Conservation (phyloP, 2,329 filamentous ascomycete species). For the Cryphonectria japonica region DNA sequence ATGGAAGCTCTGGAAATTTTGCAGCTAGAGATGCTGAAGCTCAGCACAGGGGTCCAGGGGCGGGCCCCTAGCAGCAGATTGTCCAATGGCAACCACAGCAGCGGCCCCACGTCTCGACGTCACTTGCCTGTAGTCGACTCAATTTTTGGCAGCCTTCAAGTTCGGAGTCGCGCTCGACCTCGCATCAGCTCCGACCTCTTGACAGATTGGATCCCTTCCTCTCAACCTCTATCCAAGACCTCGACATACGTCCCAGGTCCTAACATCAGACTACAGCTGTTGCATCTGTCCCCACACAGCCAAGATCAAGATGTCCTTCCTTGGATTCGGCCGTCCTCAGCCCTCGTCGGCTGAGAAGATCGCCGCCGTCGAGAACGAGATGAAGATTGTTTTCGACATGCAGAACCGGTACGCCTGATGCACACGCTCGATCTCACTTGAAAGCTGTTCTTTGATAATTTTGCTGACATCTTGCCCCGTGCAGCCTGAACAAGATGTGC, state of each 20-base stretch:
- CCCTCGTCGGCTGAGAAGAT: constrained; percentile 97
- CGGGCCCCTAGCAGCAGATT: neutral
- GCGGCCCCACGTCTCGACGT: constrained; percentile 22
- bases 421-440: neutral
- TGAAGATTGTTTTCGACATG: constrained; percentile 97
- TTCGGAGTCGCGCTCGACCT: neutral
- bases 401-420: constrained; percentile 78
- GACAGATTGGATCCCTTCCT: neutral
- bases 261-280: neutral
- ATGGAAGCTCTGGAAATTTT: constrained; percentile 24
- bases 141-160: constrained; percentile 25
- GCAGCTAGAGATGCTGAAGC: neutral
- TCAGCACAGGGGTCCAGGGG: constrained; percentile 5
- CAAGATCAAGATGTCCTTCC: constrained; percentile 37
- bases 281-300: constrained; percentile 8
- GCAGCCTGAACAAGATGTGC: constrained; percentile 84
- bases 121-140: constrained; percentile 23
- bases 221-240: neutral
- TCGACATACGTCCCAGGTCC: neutral
- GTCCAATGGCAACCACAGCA: constrained; percentile 1
- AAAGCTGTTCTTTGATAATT: too few relatives aligned
- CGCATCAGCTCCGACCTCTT: neutral
- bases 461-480: neutral
- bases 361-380: constrained; percentile 91
- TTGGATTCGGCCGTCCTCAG: constrained; percentile 63